Percentiles rank a stretch among this genome's conserved stretches.
Conservation (phyloP, 805 yeast genomes). For the Yamadazyma akitaensis region DNA sequence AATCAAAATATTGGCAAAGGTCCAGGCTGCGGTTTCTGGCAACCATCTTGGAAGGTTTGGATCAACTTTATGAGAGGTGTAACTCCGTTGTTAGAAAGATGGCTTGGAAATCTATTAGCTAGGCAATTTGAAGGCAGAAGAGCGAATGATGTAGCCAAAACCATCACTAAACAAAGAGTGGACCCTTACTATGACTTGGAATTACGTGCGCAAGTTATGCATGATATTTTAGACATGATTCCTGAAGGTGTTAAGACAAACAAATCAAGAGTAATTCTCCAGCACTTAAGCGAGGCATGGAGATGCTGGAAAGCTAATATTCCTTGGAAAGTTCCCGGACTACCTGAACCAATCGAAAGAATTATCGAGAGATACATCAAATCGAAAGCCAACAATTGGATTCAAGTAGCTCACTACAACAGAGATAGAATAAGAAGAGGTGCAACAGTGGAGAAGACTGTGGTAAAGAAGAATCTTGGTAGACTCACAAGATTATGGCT, state of each 20-base stretch:
- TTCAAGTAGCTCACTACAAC: conserved; percentile 87
- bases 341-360: conserved; percentile 85
- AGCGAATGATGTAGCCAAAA: conserved; percentile 86
- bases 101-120: conserved; percentile 88
- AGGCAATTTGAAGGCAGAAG: conserved; percentile 96
- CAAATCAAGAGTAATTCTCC: conserved; percentile 82
- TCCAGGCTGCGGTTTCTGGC: conserved; percentile 99
- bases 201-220: conserved; percentile 89
- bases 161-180: conserved; percentile 91
- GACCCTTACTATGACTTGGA: conserved; percentile 95
- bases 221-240: conserved; percentile 94
- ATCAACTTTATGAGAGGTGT: conserved; percentile 85
- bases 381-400: conserved; percentile 97
- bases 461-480: conserved; percentile 89
- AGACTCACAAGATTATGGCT: conserved; percentile 90
- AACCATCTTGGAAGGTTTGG: conserved; percentile 99
- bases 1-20: conserved; percentile 91
- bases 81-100: conserved; percentile 86
- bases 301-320: conserved; percentile 99
- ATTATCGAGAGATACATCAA: conserved; percentile 86
- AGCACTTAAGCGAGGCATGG: conserved; percentile 98
- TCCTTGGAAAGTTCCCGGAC: conserved; percentile 96
- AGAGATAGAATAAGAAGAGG: conserved; percentile 86
- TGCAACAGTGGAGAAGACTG: conserved; percentile 91
- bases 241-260: conserved; percentile 90